Conservation (phyloP, 2,329 filamentous ascomycete species). For the Cercospora zeae-maydis region DNA sequence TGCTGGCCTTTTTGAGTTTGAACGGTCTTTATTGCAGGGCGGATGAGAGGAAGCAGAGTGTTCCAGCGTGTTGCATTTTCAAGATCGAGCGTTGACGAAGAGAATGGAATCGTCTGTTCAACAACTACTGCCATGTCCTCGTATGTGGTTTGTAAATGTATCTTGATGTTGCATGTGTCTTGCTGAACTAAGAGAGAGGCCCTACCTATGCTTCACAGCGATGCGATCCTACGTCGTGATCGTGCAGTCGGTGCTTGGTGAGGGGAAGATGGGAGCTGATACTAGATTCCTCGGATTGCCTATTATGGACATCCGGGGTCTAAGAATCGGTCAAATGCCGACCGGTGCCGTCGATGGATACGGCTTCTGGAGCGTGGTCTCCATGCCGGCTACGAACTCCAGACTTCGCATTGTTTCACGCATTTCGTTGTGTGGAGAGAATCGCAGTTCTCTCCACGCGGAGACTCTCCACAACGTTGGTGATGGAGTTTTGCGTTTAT, state of each 20-base stretch:
- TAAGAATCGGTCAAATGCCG: background rate
- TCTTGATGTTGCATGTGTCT: background rate
- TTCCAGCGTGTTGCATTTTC: conserved; percentile 35
- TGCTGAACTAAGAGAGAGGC: background rate
- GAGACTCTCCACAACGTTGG: background rate
- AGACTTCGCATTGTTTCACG: background rate
- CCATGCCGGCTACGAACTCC: background rate
- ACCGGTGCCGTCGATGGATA: too few species aligned
- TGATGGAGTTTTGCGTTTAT: conserved; percentile 7
- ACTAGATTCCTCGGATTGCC: conserved; percentile 2
- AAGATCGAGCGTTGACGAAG: conserved; percentile 29
- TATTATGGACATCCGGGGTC: conserved; percentile 1
- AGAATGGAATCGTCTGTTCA: conserved; percentile 37
- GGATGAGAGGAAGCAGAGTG: conserved; percentile 35
- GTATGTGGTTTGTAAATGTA: background rate
- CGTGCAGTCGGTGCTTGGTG: conserved; percentile 6
- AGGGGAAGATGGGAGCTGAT: conserved; percentile 12
- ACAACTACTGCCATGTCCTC: conserved; percentile 37
- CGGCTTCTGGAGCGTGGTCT: background rate
- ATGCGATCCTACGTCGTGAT: background rate
- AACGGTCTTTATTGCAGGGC: conserved; percentile 31
- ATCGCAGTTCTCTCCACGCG: background rate
- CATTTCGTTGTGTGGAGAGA: background rate
- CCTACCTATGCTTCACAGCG: background rate
- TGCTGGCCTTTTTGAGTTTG: conserved; percentile 31